phyloP scores from a whole-genome alignment of 306 rosid species.

The Trifolium fragiferum region DNA sequence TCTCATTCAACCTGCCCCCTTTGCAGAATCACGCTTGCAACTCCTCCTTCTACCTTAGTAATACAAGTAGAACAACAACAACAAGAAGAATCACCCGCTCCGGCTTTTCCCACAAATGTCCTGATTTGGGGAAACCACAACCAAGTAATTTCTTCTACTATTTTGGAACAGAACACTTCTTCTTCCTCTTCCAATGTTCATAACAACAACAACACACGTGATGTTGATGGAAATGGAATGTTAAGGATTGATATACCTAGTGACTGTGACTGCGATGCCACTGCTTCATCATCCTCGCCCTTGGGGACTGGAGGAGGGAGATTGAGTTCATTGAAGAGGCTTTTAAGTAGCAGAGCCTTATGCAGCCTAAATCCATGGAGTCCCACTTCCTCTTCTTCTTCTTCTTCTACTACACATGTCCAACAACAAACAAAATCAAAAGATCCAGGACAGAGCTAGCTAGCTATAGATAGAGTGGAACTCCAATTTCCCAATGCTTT shows the following conservation, averaged over 20 bases:
- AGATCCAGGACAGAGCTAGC: slow-evolving; percentile 47
- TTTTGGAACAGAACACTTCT: slow-evolving; percentile 60
- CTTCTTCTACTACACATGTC: slow-evolving; percentile 49
- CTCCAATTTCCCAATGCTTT: neutral
- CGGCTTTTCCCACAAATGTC: slow-evolving; percentile 65
- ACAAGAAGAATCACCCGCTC: slow-evolving; percentile 6
- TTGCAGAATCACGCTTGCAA: slow-evolving; percentile 55
- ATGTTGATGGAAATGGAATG: slow-evolving; percentile 40
- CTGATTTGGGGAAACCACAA: slow-evolving; percentile 79
- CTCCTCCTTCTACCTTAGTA: neutral
- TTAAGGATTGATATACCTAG: slow-evolving; percentile 75
- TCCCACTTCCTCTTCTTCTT: slow-evolving; percentile 53
- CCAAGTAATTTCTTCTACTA: slow-evolving; percentile 56
- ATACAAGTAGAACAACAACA: neutral
- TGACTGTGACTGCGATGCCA: slow-evolving; percentile 29
- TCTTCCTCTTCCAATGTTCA: slow-evolving; percentile 40
- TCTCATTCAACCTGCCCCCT: slow-evolving; percentile 92
- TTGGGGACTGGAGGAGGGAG: slow-evolving; percentile 38
- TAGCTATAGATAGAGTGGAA: neutral
- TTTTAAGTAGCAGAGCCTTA: slow-evolving; percentile 52
- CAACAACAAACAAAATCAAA: slow-evolving; percentile 50
- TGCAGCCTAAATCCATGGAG: slow-evolving; percentile 58
- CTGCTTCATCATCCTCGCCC: slow-evolving; percentile 52
- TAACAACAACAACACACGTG: slow-evolving; percentile 3
- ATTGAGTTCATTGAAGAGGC: slow-evolving; percentile 73